Evolutionary conservation across 2,329 filamentous ascomycete species (phyloP).

Genomic region (Neobulgaria alba): DNA sequence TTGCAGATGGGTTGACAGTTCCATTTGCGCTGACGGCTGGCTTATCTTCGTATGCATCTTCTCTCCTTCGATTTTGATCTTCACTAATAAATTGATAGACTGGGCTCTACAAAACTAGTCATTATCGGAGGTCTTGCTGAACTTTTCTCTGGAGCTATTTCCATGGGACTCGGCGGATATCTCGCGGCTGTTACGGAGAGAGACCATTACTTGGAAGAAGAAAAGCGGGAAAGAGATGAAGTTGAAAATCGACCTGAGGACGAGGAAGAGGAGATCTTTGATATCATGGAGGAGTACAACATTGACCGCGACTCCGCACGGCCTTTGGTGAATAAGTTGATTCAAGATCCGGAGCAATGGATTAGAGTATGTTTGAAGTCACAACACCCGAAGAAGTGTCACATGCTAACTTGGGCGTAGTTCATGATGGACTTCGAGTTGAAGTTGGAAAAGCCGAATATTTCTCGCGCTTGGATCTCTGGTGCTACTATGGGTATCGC

Average conservation of each 20-base stretch:
- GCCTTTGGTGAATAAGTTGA: constrained; percentile 29
- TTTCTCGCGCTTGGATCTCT: constrained; percentile 21
- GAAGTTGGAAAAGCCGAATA: constrained; percentile 30
- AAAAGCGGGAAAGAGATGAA: constrained; percentile 31
- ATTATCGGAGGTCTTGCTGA: constrained; percentile 50
- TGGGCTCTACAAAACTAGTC: constrained; percentile 40
- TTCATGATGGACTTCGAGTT: constrained; percentile 42
- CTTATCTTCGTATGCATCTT: constrained; percentile 39
- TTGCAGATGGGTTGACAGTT: constrained; percentile 71
- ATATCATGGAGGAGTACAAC: constrained; percentile 34
- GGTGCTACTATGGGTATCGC: constrained; percentile 22
- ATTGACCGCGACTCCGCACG: constrained; percentile 25
- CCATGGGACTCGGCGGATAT: constrained; percentile 52
- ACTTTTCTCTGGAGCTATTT: constrained; percentile 49
- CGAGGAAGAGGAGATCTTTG: constrained; percentile 32
- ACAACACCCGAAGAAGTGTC: too few relatives aligned
- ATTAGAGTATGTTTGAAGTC: constrained; percentile 12
- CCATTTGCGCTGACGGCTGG: constrained; percentile 73
- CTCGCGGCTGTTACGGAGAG: constrained; percentile 40
- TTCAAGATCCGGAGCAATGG: constrained; percentile 9
- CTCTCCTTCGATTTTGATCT: background rate
- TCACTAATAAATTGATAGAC: constrained; percentile 23
- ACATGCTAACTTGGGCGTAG: too few relatives aligned
- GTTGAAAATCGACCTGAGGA: constrained; percentile 28
- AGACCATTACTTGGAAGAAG: constrained; percentile 32